These are phyloP conservation scores for Scedosporium apiospermum DNA, from an alignment of 2,329 filamentous ascomycete species.

Conservation along the genomic window DNA sequence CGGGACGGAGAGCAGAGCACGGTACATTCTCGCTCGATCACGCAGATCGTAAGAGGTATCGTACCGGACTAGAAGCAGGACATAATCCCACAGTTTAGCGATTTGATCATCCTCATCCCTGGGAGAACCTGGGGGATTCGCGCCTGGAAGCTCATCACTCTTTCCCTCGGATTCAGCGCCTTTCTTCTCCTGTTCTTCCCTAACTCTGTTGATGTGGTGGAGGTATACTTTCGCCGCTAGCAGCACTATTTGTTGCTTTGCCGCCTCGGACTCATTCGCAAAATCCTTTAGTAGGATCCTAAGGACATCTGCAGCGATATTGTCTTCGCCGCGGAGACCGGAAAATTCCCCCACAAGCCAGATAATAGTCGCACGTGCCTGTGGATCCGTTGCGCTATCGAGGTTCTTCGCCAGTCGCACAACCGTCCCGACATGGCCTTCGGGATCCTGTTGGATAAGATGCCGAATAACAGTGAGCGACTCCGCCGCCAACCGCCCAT, in stretches of 20 bases:
- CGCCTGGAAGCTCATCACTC: slow-evolving; percentile 19
- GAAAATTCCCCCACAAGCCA: slow-evolving; percentile 97
- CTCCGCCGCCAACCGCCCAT: slow-evolving; percentile 82
- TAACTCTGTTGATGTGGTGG: slow-evolving; percentile 66
- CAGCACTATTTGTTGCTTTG: slow-evolving; percentile 84
- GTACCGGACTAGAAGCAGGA: slow-evolving; percentile 77
- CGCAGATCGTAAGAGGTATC: slow-evolving; percentile 92
- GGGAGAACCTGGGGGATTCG: slow-evolving; percentile 5
- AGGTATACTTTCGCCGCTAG: slow-evolving; percentile 95
- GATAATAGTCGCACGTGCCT: slow-evolving; percentile 87
- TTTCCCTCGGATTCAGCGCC: slow-evolving; percentile 20
- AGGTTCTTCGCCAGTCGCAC: slow-evolving; percentile 84
- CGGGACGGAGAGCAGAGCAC: slow-evolving; percentile 69
- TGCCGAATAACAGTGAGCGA: slow-evolving; percentile 91
- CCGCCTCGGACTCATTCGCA: slow-evolving; percentile 69
- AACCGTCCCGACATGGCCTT: slow-evolving; percentile 74
- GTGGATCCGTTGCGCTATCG: slow-evolving; percentile 76
- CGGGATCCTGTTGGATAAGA: slow-evolving; percentile 83
- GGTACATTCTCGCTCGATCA: slow-evolving; percentile 83
- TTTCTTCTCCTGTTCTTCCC: slow-evolving; percentile 28
- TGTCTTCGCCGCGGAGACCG: slow-evolving; percentile 68
- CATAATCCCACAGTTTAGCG: slow-evolving; percentile 72
- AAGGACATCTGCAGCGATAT: slow-evolving; percentile 86
- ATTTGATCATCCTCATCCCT: slow-evolving; percentile 56
- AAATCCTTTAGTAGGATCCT: slow-evolving; percentile 83